Conservation (phyloP, 257 asterid genomes). For the Nicotiana paniculata region DNA sequence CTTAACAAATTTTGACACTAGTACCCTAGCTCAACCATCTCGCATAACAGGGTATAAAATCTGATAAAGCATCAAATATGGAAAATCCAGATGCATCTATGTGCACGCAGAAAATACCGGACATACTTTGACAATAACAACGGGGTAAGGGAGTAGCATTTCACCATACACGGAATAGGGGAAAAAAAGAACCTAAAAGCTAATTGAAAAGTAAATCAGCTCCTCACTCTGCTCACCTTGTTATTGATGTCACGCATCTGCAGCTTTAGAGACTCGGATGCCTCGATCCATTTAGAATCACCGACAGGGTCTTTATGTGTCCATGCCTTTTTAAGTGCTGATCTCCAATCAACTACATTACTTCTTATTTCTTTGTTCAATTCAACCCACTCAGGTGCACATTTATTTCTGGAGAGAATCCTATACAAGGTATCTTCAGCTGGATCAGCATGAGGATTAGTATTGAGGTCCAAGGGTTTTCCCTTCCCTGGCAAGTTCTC, state of each 20-base stretch:
- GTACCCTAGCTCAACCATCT: not conserved
- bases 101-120: not conserved
- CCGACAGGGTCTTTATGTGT: constrained; percentile 19
- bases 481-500: constrained; percentile 87
- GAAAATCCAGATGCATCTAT: not conserved
- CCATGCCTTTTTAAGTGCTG: constrained; percentile 57
- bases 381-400: constrained; percentile 94
- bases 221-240: constrained; percentile 34
- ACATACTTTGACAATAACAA: not conserved
- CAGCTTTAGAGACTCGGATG: constrained; percentile 51
- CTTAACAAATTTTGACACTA: not conserved
- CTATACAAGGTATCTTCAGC: constrained; percentile 84
- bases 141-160: not conserved
- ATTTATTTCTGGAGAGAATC: constrained; percentile 70
- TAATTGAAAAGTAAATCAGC: not conserved
- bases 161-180: not conserved
- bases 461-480: constrained; percentile 69
- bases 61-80: not conserved
- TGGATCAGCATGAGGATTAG: constrained; percentile 79
- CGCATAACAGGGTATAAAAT: not conserved
- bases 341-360: constrained; percentile 52
- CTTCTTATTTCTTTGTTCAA: constrained; percentile 73
- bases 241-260: constrained; percentile 65
- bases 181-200: not conserved
- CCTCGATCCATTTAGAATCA: constrained; percentile 52